These are phyloP conservation scores for Colletotrichum lentis DNA, from an alignment of 2,329 filamentous ascomycete species.

Conservation along the genomic window DNA sequence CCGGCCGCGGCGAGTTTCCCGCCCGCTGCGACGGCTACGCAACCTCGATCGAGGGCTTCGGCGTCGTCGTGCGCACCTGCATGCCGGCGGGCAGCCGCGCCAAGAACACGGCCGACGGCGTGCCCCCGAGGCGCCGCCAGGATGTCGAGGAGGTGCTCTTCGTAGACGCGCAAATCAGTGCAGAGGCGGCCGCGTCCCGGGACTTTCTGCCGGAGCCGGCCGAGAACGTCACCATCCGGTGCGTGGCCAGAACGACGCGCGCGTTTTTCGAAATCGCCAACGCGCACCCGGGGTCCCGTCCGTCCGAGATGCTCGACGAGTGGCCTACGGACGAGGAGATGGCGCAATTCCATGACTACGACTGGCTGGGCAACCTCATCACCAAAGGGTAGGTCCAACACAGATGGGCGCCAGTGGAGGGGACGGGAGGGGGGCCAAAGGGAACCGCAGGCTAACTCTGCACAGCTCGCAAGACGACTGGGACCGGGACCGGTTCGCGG, in stretches of 20 bases:
- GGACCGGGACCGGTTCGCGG: constrained; percentile 21
- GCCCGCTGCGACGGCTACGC: constrained; percentile 25
- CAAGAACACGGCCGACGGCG: not conserved
- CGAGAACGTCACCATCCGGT: constrained; percentile 32
- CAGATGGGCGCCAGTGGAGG: not conserved
- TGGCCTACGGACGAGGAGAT: constrained; percentile 34
- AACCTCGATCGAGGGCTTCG: constrained; percentile 28
- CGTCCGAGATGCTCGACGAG: constrained; percentile 19
- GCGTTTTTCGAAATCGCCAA: constrained; percentile 37
- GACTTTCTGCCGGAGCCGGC: constrained; percentile 13
- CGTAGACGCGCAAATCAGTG: constrained; percentile 24
- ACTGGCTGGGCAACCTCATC: constrained; percentile 33
- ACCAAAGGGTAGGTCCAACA: constrained; percentile 26
- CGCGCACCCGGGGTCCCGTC: constrained; percentile 9
- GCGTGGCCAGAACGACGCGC: constrained; percentile 25
- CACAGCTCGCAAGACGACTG: constrained; percentile 21
- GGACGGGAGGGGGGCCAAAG: too few species aligned
- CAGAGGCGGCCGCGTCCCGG: constrained; percentile 4
- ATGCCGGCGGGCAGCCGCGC: constrained; percentile 18
- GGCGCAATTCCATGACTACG: constrained; percentile 36
- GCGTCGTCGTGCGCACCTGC: constrained; percentile 25
- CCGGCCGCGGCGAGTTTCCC: constrained; percentile 24
- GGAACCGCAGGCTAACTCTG: not conserved
- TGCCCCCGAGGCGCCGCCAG: constrained; percentile 22
- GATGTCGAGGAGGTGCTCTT: constrained; percentile 31